Evolutionary conservation across 352 stramenopile species (phyloP).

Genomic region (Hyaloperonospora brassicae): DNA sequence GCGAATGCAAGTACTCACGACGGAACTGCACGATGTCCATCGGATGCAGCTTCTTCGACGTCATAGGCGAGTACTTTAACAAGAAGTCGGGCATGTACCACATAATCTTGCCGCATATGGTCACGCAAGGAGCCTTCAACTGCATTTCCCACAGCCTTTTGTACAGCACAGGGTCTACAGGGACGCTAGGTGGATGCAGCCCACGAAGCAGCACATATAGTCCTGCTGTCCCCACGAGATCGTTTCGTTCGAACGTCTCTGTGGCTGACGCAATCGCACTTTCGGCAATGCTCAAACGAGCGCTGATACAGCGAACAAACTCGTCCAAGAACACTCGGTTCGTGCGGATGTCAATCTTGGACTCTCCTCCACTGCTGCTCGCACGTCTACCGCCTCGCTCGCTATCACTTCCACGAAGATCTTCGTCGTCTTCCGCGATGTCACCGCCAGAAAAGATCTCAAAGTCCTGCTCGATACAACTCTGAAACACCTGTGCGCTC

Average conservation of each 20-base stretch:
- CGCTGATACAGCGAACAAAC: constrained; percentile 79
- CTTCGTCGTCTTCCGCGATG: constrained; percentile 50
- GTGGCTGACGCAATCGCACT: constrained; percentile 71
- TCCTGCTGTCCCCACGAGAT: constrained; percentile 82
- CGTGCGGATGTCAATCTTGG: constrained; percentile 70
- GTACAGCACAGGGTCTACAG: constrained; percentile 85
- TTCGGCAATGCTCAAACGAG: constrained; percentile 52
- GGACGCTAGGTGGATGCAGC: constrained; percentile 72
- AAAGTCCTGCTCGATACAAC: constrained; percentile 86
- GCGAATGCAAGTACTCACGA: constrained; percentile 64
- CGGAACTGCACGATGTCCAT: constrained; percentile 70
- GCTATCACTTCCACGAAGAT: constrained; percentile 46
- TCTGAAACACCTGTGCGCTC: constrained; percentile 81
- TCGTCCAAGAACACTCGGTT: constrained; percentile 84
- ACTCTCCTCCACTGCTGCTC: constrained; percentile 62
- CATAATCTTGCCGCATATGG: constrained; percentile 75
- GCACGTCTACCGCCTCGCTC: constrained; percentile 30
- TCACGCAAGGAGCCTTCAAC: constrained; percentile 72
- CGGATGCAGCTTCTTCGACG: constrained; percentile 77
- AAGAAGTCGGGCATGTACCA: constrained; percentile 87
- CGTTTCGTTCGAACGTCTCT: constrained; percentile 84
- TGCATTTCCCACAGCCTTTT: constrained; percentile 87
- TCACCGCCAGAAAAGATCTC: constrained; percentile 66
- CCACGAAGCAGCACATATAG: constrained; percentile 86
- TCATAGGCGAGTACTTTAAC: constrained; percentile 73